phyloP scores from a whole-genome alignment of 1,284 basidiomycete species.

The Cryptococcus deneoformans region DNA sequence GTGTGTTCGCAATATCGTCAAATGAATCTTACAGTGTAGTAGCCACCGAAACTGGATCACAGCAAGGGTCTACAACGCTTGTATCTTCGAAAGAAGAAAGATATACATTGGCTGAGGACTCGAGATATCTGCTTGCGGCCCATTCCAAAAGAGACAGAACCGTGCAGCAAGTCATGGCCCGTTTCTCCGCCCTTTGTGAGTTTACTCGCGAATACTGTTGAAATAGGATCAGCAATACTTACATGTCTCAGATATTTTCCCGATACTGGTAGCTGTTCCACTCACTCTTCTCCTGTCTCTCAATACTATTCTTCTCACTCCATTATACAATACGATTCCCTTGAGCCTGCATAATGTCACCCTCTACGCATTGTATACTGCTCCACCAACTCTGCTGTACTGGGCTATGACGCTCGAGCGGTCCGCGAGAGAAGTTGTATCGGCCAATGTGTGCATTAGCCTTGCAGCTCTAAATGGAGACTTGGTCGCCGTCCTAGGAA shows the following conservation, averaged over 20 bases:
- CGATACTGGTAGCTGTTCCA: conserved; percentile 18
- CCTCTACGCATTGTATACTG: conserved; percentile 12
- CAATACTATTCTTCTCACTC: conserved; percentile 21
- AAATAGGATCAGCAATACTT: background rate
- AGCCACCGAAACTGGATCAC: too few species aligned
- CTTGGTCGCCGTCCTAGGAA: conserved; percentile 21
- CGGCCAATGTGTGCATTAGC: conserved; percentile 22
- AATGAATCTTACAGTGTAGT: too few species aligned
- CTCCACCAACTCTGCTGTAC: conserved; percentile 17
- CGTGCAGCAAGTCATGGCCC: conserved; percentile 16
- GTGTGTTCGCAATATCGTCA: too few species aligned
- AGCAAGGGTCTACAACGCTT: too few species aligned
- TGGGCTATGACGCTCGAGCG: conserved; percentile 12
- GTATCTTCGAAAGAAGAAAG: background rate
- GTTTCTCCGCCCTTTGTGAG: conserved; percentile 21
- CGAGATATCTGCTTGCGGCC: background rate
- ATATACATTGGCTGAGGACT: too few species aligned
- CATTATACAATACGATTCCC: conserved; percentile 31
- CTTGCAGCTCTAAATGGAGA: conserved; percentile 26
- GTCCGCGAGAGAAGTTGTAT: conserved; percentile 10
- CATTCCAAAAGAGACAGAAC: conserved; percentile 7
- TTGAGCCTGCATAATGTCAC: conserved; percentile 17
- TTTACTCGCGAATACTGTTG: background rate
- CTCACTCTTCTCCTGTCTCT: conserved; percentile 23
- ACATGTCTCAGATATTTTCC: conserved; percentile 19